phyloP scores from a whole-genome alignment of 805 yeast species.

The Saccharomycopsis schoenii region DNA sequence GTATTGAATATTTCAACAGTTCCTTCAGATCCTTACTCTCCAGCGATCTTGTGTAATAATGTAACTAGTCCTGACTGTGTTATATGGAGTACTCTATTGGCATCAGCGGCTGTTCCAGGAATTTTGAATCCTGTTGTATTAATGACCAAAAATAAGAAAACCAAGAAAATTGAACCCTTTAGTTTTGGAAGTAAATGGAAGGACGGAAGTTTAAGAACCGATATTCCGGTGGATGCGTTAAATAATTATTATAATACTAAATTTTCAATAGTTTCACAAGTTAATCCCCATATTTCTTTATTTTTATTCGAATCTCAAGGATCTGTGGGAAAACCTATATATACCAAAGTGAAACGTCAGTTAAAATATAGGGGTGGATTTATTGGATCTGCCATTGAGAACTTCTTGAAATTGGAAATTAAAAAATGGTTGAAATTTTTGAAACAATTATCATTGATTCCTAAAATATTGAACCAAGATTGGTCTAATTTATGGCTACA shows the following conservation, averaged over 20 bases:
- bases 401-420: conserved; percentile 59
- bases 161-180: conserved; percentile 44
- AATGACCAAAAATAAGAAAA: conserved; percentile 49
- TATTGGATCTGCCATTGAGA: conserved; percentile 61
- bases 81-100: conserved; percentile 70
- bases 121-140: conserved; percentile 69
- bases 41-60: conserved; percentile 67
- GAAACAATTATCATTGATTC: conserved; percentile 55
- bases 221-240: conserved; percentile 63
- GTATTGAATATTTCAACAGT: conserved; percentile 66
- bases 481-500: conserved; percentile 76
- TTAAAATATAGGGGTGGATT: conserved; percentile 60
- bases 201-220: conserved; percentile 73
- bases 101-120: conserved; percentile 79
- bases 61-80: conserved; percentile 73
- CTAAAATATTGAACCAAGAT: conserved; percentile 61
- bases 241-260: conserved; percentile 69
- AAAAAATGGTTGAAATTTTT: conserved; percentile 67
- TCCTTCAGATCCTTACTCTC: conserved; percentile 75
- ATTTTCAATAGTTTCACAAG: conserved; percentile 71
- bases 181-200: conserved; percentile 69
- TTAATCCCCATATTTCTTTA: conserved; percentile 69
- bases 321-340: conserved; percentile 70
- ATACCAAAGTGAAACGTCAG: conserved; percentile 43
- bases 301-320: conserved; percentile 75